A percentile compares a stretch with the other conserved stretches of the same genome.
These are phyloP conservation scores for Zygosaccharomyces sapae DNA, from an alignment of 1,139 yeast genomes.

Conservation along the genomic window DNA sequence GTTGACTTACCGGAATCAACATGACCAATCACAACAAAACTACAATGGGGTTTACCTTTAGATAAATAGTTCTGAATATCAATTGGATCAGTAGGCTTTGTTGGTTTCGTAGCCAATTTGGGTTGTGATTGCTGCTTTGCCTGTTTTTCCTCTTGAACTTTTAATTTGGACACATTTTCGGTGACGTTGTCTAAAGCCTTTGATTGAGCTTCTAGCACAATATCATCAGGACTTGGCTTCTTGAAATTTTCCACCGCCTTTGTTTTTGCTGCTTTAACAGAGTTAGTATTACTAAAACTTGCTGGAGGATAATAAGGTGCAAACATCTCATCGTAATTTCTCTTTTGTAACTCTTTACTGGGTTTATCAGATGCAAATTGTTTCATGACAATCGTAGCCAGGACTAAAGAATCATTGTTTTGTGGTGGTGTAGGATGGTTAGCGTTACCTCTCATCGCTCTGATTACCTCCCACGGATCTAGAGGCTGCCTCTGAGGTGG, in stretches of 20 bases:
- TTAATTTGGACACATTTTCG: slow-evolving; percentile 18
- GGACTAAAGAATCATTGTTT: not conserved
- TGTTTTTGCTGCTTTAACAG: slow-evolving; percentile 26
- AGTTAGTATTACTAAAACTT: slow-evolving; percentile 19
- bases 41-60: slow-evolving; percentile 57
- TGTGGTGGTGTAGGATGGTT: not conserved
- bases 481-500: not conserved
- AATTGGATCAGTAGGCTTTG: slow-evolving; percentile 38
- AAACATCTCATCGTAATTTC: slow-evolving; percentile 21
- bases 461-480: not conserved
- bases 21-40: slow-evolving; percentile 89
- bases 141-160: slow-evolving; percentile 16
- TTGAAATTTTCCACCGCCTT: slow-evolving; percentile 55
- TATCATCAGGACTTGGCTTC: slow-evolving; percentile 82
- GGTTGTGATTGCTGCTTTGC: slow-evolving; percentile 21
- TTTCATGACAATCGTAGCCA: slow-evolving; percentile 6
- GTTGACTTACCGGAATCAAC: slow-evolving; percentile 99
- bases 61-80: slow-evolving; percentile 38
- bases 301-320: slow-evolving; percentile 27
- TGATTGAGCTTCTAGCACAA: slow-evolving; percentile 57
- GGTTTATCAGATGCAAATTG: slow-evolving; percentile 5
- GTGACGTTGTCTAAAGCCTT: slow-evolving; percentile 43
- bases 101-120: slow-evolving; percentile 29
- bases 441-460: not conserved
- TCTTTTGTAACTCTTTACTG: slow-evolving; percentile 12